Evolutionary conservation across 2,329 filamentous ascomycete genomes (phyloP), one percentile per base, ranked within the genome.

Genomic region (Botrytis paeoniae): DNA sequence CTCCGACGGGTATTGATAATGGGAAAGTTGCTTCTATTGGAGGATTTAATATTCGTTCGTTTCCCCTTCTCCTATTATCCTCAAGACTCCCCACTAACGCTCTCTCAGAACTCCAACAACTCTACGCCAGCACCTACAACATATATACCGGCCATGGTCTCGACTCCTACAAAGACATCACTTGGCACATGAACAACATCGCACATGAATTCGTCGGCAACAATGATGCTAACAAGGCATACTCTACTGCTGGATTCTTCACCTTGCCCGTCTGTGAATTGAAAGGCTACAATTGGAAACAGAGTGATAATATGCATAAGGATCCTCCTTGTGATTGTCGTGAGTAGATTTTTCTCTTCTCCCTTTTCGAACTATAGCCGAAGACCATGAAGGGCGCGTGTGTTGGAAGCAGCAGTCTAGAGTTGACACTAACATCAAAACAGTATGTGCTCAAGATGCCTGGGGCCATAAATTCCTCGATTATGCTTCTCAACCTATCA

Each of bases 11-110:
- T n/a, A 48, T 65, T 35, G 63, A 65, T n/a, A 65, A 65, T 18
- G 63, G 63, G 8, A 65, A 65, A 4, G 43, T 48, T 4, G 22
- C 60, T 41, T 63, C 60, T 8, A 63, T 63, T 41, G 60, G 60
- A 3, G 37, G 25, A 10, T 63, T 43, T 10, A 29, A 63, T 10
- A 63, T 63, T 18, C 60, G 60, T 63, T 14, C 7, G 60, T 63
- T 2, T 16, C 14, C 8, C 60, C 4, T 20, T 5, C n/a, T 7
- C 37, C 9, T 25, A 4, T 12, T 4, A 25, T 16, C 4, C 59
- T 2, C 22, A 7, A 14, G 0, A 1, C 3, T 39, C 22, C 7
- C 14, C 10, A n/a, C 22, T 39, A n/a, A 61, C 12, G 0, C 22
- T 3, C 22, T 12, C 25, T 14, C 16, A 63, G 60, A 39, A n/a